These are phyloP conservation scores for Silene noctiflora DNA, from an alignment of 179 eudicot genomes.

Conservation along the genomic window DNA sequence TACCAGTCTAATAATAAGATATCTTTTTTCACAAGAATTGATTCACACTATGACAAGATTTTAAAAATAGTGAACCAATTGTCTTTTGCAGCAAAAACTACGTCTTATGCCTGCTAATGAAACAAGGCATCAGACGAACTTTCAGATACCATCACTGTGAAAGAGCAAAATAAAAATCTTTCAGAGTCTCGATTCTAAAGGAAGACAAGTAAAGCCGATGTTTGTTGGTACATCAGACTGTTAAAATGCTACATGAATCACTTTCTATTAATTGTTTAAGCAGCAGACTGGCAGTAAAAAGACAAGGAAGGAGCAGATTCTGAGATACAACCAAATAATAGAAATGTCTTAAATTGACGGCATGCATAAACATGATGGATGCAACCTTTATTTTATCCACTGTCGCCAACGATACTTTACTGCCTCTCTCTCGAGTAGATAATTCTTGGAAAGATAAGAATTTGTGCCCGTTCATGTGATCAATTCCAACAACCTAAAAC, in stretches of 20 bases:
- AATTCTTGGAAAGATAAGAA: conserved; percentile 89
- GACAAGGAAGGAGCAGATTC: background rate
- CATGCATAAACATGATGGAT: background rate
- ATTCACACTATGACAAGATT: background rate
- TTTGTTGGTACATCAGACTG: background rate
- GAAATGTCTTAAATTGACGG: background rate
- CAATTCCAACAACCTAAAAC: conserved; percentile 86
- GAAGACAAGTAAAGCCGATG: background rate
- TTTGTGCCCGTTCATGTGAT: conserved; percentile 67
- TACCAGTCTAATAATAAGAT: background rate
- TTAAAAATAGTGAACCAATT: background rate
- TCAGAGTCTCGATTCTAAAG: background rate
- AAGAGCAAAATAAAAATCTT: background rate
- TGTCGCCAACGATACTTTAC: conserved; percentile 54
- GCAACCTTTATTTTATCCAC: conserved; percentile 77
- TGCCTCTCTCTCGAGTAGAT: conserved; percentile 89
- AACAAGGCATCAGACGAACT: background rate
- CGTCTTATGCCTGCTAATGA: background rate
- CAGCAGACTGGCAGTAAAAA: background rate
- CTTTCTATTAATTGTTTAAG: background rate
- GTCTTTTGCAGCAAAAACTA: background rate
- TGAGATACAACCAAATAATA: background rate
- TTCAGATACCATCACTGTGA: background rate
- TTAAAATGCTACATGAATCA: background rate
- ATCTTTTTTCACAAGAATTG: background rate